Conservation (phyloP, 768 basidiomycete species). For the Sarcodon aspratus region DNA sequence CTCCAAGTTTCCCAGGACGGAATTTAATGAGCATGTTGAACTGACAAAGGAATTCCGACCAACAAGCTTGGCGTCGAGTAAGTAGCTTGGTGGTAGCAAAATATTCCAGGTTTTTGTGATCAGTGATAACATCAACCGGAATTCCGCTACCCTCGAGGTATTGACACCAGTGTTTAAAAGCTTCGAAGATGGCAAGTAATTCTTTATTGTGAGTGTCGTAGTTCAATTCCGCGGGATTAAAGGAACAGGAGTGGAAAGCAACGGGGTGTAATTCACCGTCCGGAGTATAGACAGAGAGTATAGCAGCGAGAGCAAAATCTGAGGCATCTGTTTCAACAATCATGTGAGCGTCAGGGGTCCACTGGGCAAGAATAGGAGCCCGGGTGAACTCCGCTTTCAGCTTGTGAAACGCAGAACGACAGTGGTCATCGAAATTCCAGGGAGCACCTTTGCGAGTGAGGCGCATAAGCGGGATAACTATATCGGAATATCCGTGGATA, state of each 20-base stretch:
- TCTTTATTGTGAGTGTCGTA: conserved; percentile 42
- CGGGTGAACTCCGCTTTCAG: conserved; percentile 14
- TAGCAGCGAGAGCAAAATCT: conserved; percentile 9
- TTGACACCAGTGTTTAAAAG: conserved; percentile 13
- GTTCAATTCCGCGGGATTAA: conserved; percentile 25
- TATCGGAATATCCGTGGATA: conserved; percentile 20
- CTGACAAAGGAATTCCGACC: conserved; percentile 15
- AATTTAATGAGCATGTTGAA: conserved; percentile 8
- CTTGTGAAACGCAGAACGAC: conserved; percentile 15
- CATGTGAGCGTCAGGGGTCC: conserved; percentile 5
- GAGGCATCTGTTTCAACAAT: conserved; percentile 14
- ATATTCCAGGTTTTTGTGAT: conserved; percentile 28
- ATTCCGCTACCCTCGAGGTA: conserved; percentile 11
- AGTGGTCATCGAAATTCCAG: conserved; percentile 9
- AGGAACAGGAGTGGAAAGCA: conserved; percentile 17
- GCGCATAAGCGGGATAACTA: conserved; percentile 17
- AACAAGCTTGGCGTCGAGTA: conserved; percentile 24
- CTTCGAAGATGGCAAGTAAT: conserved; percentile 30
- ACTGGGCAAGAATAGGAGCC: conserved; percentile 11
- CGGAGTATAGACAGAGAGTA: conserved; percentile 6
- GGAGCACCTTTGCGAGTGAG: conserved; percentile 16
- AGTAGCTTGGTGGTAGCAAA: conserved; percentile 20
- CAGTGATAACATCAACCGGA: conserved; percentile 14
- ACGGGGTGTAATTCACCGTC: conserved; percentile 17
- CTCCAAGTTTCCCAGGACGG: conserved; percentile 2